Conservation (phyloP, 225 moss, liverwort and hornwort species). For the Asterella californica region DNA sequence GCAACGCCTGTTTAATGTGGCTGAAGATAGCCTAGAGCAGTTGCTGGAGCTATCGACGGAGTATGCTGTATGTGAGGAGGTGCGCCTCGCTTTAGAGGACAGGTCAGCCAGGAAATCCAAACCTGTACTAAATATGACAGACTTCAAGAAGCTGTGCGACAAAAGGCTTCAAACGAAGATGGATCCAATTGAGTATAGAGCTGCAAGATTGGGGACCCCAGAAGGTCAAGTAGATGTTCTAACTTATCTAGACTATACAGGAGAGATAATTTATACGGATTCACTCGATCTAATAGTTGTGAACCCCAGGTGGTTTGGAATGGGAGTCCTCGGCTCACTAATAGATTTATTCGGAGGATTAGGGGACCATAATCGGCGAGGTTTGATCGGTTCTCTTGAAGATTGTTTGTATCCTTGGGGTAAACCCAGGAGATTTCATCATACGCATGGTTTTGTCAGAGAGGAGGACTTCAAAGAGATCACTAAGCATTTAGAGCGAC, state of each 20-base stretch:
- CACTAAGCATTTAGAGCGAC: constrained; percentile 10
- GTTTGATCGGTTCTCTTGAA: neutral
- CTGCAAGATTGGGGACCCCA: constrained; percentile 37
- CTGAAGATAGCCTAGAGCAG: neutral
- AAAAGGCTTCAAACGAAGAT: neutral
- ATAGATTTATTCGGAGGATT: constrained; percentile 38
- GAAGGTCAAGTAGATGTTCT: constrained; percentile 59
- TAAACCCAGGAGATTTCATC: constrained; percentile 35
- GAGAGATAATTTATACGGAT: constrained; percentile 57
- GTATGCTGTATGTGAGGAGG: constrained; percentile 23
- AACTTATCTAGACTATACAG: constrained; percentile 62
- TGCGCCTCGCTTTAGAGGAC: neutral
- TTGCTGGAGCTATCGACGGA: constrained; percentile 19
- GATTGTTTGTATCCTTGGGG: constrained; percentile 26
- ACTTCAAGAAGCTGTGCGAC: neutral
- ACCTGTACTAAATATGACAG: constrained; percentile 16
- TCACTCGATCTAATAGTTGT: constrained; percentile 63
- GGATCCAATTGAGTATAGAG: constrained; percentile 38
- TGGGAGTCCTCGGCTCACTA: constrained; percentile 61
- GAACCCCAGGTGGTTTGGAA: constrained; percentile 74
- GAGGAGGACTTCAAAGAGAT: constrained; percentile 43
- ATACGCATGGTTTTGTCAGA: constrained; percentile 47
- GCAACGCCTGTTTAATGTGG: neutral
- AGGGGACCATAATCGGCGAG: neutral
- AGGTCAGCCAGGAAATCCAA: neutral